phyloP scores from a whole-genome alignment of 2,329 filamentous ascomycete species.

The Ascochyta pisi region DNA sequence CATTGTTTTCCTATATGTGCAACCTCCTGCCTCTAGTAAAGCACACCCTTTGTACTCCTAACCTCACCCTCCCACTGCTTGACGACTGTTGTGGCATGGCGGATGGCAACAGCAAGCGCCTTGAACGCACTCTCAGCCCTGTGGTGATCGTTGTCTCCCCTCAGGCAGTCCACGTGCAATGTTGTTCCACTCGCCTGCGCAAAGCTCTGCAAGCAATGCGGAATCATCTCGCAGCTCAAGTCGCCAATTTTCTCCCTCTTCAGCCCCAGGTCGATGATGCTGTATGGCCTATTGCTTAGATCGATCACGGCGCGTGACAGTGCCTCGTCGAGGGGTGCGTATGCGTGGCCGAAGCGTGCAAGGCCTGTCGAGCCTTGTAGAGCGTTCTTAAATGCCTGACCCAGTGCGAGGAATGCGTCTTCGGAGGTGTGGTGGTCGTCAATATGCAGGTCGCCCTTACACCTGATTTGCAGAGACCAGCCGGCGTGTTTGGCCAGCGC shows the following conservation, averaged over 20 bases:
- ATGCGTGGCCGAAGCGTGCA: constrained; percentile 88
- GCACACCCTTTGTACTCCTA: constrained; percentile 92
- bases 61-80: constrained; percentile 88
- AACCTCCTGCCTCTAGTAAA: constrained; percentile 54
- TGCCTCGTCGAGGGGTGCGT: constrained; percentile 93
- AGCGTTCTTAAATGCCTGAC: constrained; percentile 80
- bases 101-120: constrained; percentile 85
- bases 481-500: constrained; percentile 94
- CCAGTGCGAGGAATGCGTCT: constrained; percentile 91
- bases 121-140: constrained; percentile 97
- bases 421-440: constrained; percentile 99
- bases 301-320: constrained; percentile 93
- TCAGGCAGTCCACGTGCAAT: constrained; percentile 91
- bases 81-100: constrained; percentile 76
- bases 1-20: neutral
- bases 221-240: constrained; percentile 90
- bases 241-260: constrained; percentile 93
- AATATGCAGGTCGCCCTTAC: constrained; percentile 91
- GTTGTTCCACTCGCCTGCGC: constrained; percentile 89
- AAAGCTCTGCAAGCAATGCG: constrained; percentile 93
- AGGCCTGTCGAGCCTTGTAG: constrained; percentile 81
- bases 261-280: constrained; percentile 82
- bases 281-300: constrained; percentile 88
- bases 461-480: constrained; percentile 85
- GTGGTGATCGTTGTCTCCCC: constrained; percentile 95